Conservation (phyloP, 306 rosid genomes). For the Abrus pulchellus region DNA sequence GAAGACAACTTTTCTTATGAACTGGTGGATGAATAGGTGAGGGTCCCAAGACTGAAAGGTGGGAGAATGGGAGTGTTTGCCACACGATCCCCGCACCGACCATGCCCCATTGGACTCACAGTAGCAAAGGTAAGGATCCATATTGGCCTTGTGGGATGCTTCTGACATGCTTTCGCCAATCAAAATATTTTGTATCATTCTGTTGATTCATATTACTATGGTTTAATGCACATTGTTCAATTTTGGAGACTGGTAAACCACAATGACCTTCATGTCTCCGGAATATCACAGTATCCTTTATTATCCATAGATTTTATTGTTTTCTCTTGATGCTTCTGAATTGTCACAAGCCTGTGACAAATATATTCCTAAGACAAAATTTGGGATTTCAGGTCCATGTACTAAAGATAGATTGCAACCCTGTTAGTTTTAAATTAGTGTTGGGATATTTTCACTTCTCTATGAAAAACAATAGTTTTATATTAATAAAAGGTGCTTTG, state of each 20-base stretch:
- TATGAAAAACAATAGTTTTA: too few species aligned
- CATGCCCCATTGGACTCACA: constrained; percentile 95
- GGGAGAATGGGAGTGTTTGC: constrained; percentile 89
- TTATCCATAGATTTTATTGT: constrained; percentile 8
- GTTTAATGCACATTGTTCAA: constrained; percentile 26
- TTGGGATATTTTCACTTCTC: too few species aligned
- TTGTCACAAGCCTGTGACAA: constrained; percentile 1
- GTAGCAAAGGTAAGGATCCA: constrained; percentile 78
- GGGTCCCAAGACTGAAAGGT: constrained; percentile 91
- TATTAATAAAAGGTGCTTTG: too few species aligned
- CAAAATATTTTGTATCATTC: not conserved
- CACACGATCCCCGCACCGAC: constrained; percentile 95
- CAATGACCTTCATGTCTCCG: not conserved
- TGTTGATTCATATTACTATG: constrained; percentile 12
- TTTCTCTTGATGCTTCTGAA: constrained; percentile 17
- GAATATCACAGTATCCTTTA: constrained; percentile 15
- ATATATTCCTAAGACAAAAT: constrained; percentile 3
- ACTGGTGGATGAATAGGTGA: constrained; percentile 77
- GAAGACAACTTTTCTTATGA: constrained; percentile 49
- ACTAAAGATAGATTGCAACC: not conserved
- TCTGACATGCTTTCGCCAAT: not conserved
- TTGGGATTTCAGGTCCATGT: constrained; percentile 12
- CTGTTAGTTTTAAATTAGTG: too few species aligned
- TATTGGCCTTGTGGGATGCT: constrained; percentile 31
- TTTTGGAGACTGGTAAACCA: constrained; percentile 23